A percentile compares a stretch with the other conserved stretches of the same genome.
Conservation (phyloP, 352 stramenopile genomes). For the Phytophthora kernoviae region DNA sequence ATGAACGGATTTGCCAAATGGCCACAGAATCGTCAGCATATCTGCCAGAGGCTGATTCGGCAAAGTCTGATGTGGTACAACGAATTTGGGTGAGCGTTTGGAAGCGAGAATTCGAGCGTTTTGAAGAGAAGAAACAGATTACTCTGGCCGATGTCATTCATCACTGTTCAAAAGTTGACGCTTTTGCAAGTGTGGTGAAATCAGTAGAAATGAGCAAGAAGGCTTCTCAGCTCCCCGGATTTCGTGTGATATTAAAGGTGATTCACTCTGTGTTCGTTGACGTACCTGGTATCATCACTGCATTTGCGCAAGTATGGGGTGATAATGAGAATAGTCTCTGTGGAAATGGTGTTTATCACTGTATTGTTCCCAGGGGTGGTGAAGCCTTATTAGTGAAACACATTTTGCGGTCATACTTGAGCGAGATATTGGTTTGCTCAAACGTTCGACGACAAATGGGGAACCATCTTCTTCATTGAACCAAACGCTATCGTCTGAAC, state of each 20-base stretch:
- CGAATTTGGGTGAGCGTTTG: slow-evolving; percentile 43
- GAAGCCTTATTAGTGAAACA: slow-evolving; percentile 13
- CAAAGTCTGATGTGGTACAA: not conserved
- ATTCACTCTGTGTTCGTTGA: slow-evolving; percentile 20
- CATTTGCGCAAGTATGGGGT: slow-evolving; percentile 29
- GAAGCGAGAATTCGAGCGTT: slow-evolving; percentile 31
- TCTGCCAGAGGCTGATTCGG: not conserved
- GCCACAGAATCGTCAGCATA: not conserved
- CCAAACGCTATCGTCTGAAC: slow-evolving; percentile 7
- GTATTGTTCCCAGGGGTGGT: not conserved
- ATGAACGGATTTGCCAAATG: slow-evolving; percentile 18
- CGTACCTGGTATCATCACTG: slow-evolving; percentile 13
- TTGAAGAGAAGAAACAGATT: slow-evolving; percentile 11
- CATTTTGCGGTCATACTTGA: slow-evolving; percentile 35
- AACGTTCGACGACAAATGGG: not conserved
- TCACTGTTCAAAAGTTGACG: slow-evolving; percentile 44
- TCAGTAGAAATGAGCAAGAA: not conserved
- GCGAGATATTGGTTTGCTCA: slow-evolving; percentile 16
- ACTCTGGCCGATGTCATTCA: slow-evolving; percentile 27
- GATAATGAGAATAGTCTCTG: not conserved
- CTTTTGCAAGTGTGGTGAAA: slow-evolving; percentile 23
- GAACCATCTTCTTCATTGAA: slow-evolving; percentile 1
- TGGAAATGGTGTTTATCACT: not conserved
- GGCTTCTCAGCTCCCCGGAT: slow-evolving; percentile 27
- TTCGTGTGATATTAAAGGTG: slow-evolving; percentile 25